Conservation (phyloP, 768 basidiomycete species). For the Tulasnella sp. region DNA sequence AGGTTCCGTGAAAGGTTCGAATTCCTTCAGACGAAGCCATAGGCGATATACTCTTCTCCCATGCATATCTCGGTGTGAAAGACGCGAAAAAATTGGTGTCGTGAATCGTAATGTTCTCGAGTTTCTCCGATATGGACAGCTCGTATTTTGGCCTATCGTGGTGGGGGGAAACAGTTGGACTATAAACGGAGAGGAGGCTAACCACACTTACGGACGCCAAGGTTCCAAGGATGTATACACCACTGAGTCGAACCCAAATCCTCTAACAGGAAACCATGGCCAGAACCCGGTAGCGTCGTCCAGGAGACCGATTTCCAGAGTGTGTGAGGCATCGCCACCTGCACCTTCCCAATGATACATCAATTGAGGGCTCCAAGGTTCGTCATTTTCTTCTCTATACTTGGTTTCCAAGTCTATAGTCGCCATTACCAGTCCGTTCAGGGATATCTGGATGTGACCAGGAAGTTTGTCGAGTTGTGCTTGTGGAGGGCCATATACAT, state of each 20-base stretch:
- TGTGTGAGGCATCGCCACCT: not conserved
- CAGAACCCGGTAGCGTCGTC: not conserved
- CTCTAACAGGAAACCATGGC: not conserved
- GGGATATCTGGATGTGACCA: not conserved
- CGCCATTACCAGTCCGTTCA: not conserved
- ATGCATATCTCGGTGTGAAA: not conserved
- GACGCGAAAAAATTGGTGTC: not conserved
- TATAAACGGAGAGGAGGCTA: not conserved
- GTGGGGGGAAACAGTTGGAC: not conserved
- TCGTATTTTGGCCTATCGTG: not conserved
- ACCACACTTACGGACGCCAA: not conserved
- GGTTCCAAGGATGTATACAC: not conserved
- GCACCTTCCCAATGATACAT: not conserved
- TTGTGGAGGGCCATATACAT: not conserved
- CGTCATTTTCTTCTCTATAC: not conserved
- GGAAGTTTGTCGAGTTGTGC: not conserved
- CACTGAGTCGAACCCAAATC: not conserved
- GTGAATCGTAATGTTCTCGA: not conserved
- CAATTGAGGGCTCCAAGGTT: not conserved
- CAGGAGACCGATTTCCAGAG: not conserved
- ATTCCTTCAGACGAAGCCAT: not conserved
- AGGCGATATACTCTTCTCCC: not conserved
- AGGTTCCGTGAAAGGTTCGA: slow-evolving; percentile 7
- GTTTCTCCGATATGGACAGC: not conserved
- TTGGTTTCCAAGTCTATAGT: not conserved